phyloP scores from a whole-genome alignment of 2,329 filamentous ascomycete genomes.

The Aaosphaeria arxii region DNA sequence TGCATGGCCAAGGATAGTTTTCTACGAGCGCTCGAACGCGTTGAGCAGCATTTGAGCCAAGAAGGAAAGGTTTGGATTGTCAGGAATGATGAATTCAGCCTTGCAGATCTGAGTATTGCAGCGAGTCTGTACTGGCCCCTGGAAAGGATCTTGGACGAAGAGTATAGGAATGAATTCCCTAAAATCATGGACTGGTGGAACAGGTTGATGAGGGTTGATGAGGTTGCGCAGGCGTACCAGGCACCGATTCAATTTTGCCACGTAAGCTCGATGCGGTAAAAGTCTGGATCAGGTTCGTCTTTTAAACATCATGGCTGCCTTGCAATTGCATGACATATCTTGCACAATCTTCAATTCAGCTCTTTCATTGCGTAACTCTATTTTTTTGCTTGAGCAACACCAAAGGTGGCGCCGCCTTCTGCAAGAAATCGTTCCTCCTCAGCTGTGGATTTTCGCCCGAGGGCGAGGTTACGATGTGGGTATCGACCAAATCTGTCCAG shows the following conservation, averaged over 20 bases:
- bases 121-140: slow-evolving; percentile 12
- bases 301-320: no score
- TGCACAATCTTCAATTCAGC: background rate
- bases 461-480: slow-evolving; percentile 54
- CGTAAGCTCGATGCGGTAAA: background rate
- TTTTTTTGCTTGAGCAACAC: slow-evolving; percentile 16
- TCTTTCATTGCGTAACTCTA: background rate
- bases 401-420: slow-evolving; percentile 43
- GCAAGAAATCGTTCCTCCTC: slow-evolving; percentile 53
- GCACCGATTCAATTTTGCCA: slow-evolving; percentile 7
- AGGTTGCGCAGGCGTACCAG: slow-evolving; percentile 11
- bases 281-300: no score
- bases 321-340: background rate
- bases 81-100: slow-evolving; percentile 13
- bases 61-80: slow-evolving; percentile 13
- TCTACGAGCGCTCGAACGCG: slow-evolving; percentile 4
- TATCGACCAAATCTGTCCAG: slow-evolving; percentile 57
- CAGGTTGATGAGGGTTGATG: slow-evolving; percentile 12
- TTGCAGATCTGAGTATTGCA: slow-evolving; percentile 21
- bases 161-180: slow-evolving; percentile 12
- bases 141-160: slow-evolving; percentile 13
- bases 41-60: slow-evolving; percentile 12
- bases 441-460: slow-evolving; percentile 49
- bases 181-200: slow-evolving; percentile 16
- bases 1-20: slow-evolving; percentile 10